phyloP scores from a whole-genome alignment of 768 basidiomycete species.

The Gloeostereum incarnatum region DNA sequence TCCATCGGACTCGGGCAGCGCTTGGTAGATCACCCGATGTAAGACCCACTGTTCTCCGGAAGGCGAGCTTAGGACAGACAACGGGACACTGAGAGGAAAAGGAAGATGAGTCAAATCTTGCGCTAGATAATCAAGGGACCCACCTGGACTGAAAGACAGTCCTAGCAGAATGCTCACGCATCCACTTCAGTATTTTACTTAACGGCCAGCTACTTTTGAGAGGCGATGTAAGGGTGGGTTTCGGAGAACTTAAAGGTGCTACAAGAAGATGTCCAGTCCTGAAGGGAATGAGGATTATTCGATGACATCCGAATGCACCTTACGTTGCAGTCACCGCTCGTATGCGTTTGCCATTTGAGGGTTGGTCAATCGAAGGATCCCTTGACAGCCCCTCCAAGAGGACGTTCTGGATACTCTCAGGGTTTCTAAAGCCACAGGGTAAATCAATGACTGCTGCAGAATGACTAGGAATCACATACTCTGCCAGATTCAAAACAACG shows the following conservation, averaged over 20 bases:
- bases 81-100: conserved; percentile 24
- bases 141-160: conserved; percentile 11
- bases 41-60: conserved; percentile 22
- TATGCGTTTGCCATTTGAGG: conserved; percentile 4
- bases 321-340: conserved; percentile 31
- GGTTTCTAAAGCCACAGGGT: neutral
- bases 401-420: too few relatives aligned
- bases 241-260: conserved; percentile 21
- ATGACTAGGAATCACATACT: conserved; percentile 21
- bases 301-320: conserved; percentile 4
- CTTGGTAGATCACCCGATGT: conserved; percentile 41
- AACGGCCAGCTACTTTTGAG: conserved; percentile 30
- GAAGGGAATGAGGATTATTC: conserved; percentile 5
- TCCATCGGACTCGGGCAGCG: conserved; percentile 14
- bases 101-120: conserved; percentile 1
- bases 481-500: conserved; percentile 20
- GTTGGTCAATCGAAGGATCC: too few relatives aligned
- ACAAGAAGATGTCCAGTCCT: conserved; percentile 61
- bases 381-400: too few relatives aligned
- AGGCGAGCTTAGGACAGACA: conserved; percentile 18
- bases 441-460: too few relatives aligned
- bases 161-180: conserved; percentile 8
- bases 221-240: conserved; percentile 35
- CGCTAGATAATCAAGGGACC: neutral
- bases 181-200: conserved; percentile 24